These are phyloP conservation scores for Blastobotrys indianensis DNA, from an alignment of 1,139 yeast species.

Conservation along the genomic window DNA sequence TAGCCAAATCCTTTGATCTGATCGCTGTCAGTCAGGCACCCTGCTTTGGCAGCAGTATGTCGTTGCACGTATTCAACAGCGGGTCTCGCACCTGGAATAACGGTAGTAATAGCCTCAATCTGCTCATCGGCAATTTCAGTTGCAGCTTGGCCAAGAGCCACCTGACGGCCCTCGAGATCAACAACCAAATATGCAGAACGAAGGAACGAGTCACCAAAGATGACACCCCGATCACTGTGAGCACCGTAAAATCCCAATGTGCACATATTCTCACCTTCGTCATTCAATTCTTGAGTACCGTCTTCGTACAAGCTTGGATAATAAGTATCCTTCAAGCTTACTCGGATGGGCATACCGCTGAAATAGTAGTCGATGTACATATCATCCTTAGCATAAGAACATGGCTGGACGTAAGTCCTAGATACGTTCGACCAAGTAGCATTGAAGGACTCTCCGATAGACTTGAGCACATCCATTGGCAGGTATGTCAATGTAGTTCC, in stretches of 20 bases:
- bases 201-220: conserved; percentile 69
- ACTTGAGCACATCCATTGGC: conserved; percentile 35
- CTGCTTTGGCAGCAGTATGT: too few relatives aligned
- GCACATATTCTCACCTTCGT: conserved; percentile 16
- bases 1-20: too few relatives aligned
- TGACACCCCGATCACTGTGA: conserved; percentile 18
- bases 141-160: conserved; percentile 61
- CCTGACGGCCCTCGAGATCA: conserved; percentile 59
- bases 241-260: conserved; percentile 20
- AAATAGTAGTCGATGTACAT: conserved; percentile 16
- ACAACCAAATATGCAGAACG: conserved; percentile 71
- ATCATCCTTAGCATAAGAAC: conserved; percentile 18
- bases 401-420: conserved; percentile 22
- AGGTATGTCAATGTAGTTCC: conserved; percentile 59
- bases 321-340: conserved; percentile 13
- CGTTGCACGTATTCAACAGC: conserved; percentile 11
- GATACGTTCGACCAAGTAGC: conserved; percentile 31
- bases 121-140: conserved; percentile 18
- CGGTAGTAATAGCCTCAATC: conserved; percentile 21
- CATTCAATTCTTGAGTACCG: conserved; percentile 10
- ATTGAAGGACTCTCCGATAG: conserved; percentile 22
- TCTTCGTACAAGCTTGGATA: conserved; percentile 12
- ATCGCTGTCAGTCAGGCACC: too few relatives aligned
- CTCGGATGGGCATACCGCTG: conserved; percentile 16
- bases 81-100: conserved; percentile 19